Conservation (phyloP, 129 eudicot species). For the Helichrysum umbraculigerum region DNA sequence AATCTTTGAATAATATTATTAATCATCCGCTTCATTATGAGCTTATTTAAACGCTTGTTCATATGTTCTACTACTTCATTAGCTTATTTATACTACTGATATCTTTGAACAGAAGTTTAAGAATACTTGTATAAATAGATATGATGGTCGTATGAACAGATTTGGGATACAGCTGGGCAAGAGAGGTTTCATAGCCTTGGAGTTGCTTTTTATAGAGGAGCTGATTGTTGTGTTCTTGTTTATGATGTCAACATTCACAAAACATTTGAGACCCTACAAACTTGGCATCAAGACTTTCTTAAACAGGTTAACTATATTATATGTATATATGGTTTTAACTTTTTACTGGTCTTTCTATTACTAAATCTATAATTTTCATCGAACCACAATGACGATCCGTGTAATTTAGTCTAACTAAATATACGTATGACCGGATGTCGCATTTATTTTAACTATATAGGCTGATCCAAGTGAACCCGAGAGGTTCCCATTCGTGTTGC, state of each 20-base stretch:
- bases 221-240: constrained; percentile 86
- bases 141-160: constrained; percentile 39
- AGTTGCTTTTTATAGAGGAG: constrained; percentile 84
- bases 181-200: constrained; percentile 93
- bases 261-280: constrained; percentile 77
- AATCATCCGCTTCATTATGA: too few relatives aligned
- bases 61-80: too few relatives aligned
- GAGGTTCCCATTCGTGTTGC: constrained; percentile 69
- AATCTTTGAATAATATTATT: too few relatives aligned
- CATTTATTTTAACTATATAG: constrained; percentile 30
- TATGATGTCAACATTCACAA: constrained; percentile 78
- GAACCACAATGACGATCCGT: too few relatives aligned
- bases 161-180: constrained; percentile 98
- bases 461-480: constrained; percentile 70
- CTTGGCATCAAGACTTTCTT: constrained; percentile 84
- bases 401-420: too few relatives aligned
- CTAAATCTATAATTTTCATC: too few relatives aligned
- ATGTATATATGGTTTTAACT: not conserved
- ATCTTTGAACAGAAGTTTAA: not conserved
- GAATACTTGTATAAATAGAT: not conserved
- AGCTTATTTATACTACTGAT: too few relatives aligned
- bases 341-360: not conserved
- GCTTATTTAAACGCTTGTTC: too few relatives aligned
- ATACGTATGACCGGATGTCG: not conserved
- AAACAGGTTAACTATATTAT: constrained; percentile 48